Base-by-base conservation (phyloP, 2,329 filamentous ascomycete species). In the Berkeleyomyces rouxiae region DNA sequence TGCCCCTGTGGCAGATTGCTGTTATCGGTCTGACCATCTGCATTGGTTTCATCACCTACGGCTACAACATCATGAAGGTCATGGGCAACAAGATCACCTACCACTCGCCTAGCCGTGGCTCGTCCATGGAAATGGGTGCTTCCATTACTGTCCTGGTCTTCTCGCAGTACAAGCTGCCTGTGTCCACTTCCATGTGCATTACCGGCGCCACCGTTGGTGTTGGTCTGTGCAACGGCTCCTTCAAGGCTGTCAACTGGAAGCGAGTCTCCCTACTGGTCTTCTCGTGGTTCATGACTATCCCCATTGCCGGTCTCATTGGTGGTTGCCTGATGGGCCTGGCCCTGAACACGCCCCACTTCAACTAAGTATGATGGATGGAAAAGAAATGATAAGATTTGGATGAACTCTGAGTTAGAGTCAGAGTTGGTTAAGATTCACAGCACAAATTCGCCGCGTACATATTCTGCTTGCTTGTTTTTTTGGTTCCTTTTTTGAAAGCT, bases 11-110 rank as follows among this genome's bases (percentile, higher is more conserved):
- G 88, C 86, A 90, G 73, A 79, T 91, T 62, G 87, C 84, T 59
- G 84, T 90, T 16, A 75, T 87, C 10, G 78, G 82, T 36, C 71
- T 77, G 1, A 82, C 77, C 46, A 84, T 89, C 70, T 87, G 79
- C 57, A 66, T 84, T 49, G 87, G 86, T 67, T 78, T 90, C 63
- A 77, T 84, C 70, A 89, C 86, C 11, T 90, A 89, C 68, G 87
- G 86, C 7, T 90, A 89, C 76, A 89, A 90, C 77, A 90, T 90
- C 74, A 90, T 90, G 86, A 88, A 87, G 76, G 84, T 87, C 73
- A 89, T 90, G 86, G 87, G 87, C 61, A 90, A 90, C 78, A 87
- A 87, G 74, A 84, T 88, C 71, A 88, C 85, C 64, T 86, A 86
- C 72, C 84, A 87, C 74, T 79, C 77, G 31, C 78, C 78, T 37